phyloP scores from a whole-genome alignment of 371 early-diverging fungal species.

The Mortierella sp. region DNA sequence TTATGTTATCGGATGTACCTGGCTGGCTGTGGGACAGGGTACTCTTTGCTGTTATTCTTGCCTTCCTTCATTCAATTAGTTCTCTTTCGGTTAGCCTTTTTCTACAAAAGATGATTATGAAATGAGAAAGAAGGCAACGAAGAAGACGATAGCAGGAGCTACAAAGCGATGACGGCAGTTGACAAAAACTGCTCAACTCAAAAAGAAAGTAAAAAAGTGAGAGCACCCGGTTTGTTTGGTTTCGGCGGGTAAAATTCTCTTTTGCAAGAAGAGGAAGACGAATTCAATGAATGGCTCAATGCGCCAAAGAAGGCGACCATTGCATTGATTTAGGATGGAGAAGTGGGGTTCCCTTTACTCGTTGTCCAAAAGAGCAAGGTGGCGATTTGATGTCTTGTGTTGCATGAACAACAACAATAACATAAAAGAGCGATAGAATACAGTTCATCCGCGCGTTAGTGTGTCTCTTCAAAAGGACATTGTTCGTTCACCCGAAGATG shows the following conservation, averaged over 20 bases:
- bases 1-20: neutral
- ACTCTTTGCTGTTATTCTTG: neutral
- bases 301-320: neutral
- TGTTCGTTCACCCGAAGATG: neutral
- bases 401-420: neutral
- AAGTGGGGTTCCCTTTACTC: conserved; percentile 43
- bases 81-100: neutral
- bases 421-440: neutral
- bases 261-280: neutral
- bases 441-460: neutral
- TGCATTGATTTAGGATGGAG: neutral
- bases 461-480: neutral
- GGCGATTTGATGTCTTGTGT: neutral
- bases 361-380: conserved; percentile 60
- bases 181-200: neutral
- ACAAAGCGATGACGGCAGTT: neutral
- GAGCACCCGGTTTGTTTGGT: neutral
- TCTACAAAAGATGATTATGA: neutral
- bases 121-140: neutral
- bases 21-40: neutral
- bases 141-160: neutral
- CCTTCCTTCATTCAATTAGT: neutral
- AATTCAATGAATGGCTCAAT: too few relatives aligned
- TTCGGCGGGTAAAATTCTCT: neutral
- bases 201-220: neutral